phyloP scores from a whole-genome alignment of 78 protist species.

The Dictyostelium intermedium region DNA sequence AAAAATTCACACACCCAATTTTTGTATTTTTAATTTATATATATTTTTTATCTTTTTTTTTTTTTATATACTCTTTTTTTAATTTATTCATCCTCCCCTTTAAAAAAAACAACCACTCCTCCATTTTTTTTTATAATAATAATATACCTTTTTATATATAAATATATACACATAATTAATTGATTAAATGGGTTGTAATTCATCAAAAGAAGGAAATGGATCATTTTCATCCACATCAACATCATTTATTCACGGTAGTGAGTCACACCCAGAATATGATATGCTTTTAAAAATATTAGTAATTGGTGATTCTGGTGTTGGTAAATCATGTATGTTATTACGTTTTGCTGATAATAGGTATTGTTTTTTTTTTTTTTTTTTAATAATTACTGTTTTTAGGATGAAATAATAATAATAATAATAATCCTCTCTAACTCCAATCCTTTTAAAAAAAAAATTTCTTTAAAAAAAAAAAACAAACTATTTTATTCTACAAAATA shows the following conservation, averaged over 20 bases:
- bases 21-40: background rate
- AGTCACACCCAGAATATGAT: slow-evolving; percentile 51
- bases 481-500: too few species aligned
- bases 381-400: too few species aligned
- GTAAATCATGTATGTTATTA: slow-evolving; percentile 92
- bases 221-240: slow-evolving; percentile 7
- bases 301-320: slow-evolving; percentile 83
- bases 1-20: background rate
- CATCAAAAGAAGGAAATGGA: slow-evolving; percentile 40
- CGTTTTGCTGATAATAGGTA: slow-evolving; percentile 95
- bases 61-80: too few species aligned
- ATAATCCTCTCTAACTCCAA: too few species aligned
- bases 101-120: too few species aligned
- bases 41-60: too few species aligned
- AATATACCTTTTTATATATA: background rate
- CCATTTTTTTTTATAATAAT: background rate
- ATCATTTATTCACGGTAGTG: slow-evolving; percentile 4
- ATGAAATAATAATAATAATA: too few species aligned
- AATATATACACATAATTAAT: too few species aligned
- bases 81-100: background rate
- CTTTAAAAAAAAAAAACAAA: too few species aligned
- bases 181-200: slow-evolving; percentile 14
- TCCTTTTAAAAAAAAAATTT: too few species aligned
- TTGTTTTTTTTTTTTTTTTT: too few species aligned
- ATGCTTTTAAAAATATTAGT: slow-evolving; percentile 76